A percentile compares a stretch with the other conserved stretches of the same genome.
Conservation (phyloP, 2,329 filamentous ascomycete genomes). For the Pezicula rhizophila region DNA sequence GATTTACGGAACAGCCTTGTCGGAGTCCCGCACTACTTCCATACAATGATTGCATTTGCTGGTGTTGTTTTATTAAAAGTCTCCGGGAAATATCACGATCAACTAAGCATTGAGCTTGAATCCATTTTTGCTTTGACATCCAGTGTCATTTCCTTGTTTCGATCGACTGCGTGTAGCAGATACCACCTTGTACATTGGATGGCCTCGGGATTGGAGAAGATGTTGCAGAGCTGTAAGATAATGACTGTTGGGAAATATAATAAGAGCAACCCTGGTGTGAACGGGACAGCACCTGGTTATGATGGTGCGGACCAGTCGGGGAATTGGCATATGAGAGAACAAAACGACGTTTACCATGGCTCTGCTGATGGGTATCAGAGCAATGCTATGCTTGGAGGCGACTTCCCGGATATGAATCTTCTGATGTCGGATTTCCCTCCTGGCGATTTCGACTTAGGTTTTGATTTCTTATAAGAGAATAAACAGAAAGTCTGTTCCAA, state of each 20-base stretch:
- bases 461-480: background rate
- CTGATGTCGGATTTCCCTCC: background rate
- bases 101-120: slow-evolving; percentile 26
- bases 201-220: background rate
- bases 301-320: background rate
- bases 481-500: too few relatives aligned
- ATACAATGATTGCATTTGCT: slow-evolving; percentile 30
- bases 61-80: slow-evolving; percentile 29
- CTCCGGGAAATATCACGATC: slow-evolving; percentile 26
- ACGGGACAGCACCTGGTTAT: background rate
- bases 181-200: slow-evolving; percentile 1
- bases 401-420: background rate
- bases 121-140: background rate
- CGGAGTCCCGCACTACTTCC: slow-evolving; percentile 28
- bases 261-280: background rate
- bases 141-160: background rate
- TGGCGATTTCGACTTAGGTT: background rate
- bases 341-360: background rate
- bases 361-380: background rate
- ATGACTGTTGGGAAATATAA: background rate
- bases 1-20: slow-evolving; percentile 24
- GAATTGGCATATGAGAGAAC: background rate
- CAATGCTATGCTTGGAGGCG: background rate
- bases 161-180: background rate
- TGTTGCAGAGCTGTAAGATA: background rate